These are phyloP conservation scores for Acer campestre DNA, from an alignment of 345 rosid species.

Conservation along the genomic window DNA sequence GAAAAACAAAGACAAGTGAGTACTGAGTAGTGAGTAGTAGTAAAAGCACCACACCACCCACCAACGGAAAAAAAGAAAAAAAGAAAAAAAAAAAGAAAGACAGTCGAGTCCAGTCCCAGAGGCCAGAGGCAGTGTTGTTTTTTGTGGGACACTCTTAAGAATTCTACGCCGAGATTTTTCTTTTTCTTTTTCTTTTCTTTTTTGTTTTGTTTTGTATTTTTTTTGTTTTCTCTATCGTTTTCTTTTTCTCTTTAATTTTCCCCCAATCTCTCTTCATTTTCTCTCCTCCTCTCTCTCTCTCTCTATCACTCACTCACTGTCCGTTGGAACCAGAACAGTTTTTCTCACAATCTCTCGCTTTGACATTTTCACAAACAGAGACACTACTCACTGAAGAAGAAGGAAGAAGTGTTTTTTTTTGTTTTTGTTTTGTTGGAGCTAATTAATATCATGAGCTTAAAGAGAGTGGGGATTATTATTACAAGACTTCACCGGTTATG, in stretches of 20 bases:
- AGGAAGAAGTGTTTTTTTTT: background rate
- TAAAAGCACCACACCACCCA: too few species aligned
- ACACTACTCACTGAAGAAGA: background rate
- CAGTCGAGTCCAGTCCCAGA: background rate
- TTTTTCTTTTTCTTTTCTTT: background rate
- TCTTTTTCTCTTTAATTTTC: slow-evolving; percentile 7
- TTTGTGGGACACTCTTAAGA: slow-evolving; percentile 24
- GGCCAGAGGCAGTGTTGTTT: background rate
- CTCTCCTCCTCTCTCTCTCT: slow-evolving; percentile 24
- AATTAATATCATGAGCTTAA: slow-evolving; percentile 58
- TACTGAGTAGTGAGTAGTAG: too few species aligned
- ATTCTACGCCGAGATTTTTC: slow-evolving; percentile 27
- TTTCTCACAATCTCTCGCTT: slow-evolving; percentile 6
- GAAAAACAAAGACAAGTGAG: background rate
- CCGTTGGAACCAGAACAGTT: slow-evolving; percentile 81
- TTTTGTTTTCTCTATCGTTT: slow-evolving; percentile 7
- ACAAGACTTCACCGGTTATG: slow-evolving; percentile 66
- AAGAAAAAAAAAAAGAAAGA: background rate
- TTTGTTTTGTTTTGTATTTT: background rate
- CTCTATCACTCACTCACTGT: slow-evolving; percentile 35
- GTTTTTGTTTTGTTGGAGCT: background rate
- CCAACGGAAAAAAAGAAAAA: slow-evolving; percentile 4
- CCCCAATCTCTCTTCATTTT: slow-evolving; percentile 17
- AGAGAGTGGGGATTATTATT: slow-evolving; percentile 39
- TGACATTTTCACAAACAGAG: background rate